Conservation (phyloP, 345 rosid species). For the Eucalyptus cloeziana region DNA sequence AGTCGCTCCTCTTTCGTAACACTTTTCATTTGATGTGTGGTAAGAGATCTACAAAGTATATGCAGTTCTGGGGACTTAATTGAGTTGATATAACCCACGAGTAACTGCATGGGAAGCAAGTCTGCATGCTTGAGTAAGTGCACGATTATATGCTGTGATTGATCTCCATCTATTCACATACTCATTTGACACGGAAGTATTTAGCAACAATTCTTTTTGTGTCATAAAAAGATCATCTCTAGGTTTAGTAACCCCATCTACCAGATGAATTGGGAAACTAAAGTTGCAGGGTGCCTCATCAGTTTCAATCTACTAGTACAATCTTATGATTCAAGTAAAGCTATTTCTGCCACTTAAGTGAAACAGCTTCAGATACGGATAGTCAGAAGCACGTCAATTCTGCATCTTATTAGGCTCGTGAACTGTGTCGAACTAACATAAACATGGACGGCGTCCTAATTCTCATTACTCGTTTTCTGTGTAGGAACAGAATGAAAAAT, state of each 20-base stretch:
- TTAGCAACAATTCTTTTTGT: neutral
- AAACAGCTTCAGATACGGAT: neutral
- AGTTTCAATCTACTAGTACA: neutral
- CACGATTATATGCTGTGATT: neutral
- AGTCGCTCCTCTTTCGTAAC: neutral
- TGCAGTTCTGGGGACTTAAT: neutral
- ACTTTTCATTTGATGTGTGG: neutral
- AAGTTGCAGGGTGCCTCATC: neutral
- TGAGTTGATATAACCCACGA: neutral
- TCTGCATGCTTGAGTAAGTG: neutral
- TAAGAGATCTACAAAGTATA: neutral
- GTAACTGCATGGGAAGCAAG: neutral
- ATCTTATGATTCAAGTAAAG: neutral
- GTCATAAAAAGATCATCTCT: neutral
- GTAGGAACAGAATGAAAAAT: neutral
- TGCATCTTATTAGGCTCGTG: neutral
- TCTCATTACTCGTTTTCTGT: neutral
- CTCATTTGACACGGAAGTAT: neutral
- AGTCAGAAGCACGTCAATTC: neutral
- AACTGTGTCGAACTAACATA: neutral
- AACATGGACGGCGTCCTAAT: neutral
- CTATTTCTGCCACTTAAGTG: neutral
- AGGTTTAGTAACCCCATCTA: neutral
- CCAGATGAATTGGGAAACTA: neutral
- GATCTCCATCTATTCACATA: neutral